Conservation (phyloP, 306 rosid genomes). For the Medicago lupulina region DNA sequence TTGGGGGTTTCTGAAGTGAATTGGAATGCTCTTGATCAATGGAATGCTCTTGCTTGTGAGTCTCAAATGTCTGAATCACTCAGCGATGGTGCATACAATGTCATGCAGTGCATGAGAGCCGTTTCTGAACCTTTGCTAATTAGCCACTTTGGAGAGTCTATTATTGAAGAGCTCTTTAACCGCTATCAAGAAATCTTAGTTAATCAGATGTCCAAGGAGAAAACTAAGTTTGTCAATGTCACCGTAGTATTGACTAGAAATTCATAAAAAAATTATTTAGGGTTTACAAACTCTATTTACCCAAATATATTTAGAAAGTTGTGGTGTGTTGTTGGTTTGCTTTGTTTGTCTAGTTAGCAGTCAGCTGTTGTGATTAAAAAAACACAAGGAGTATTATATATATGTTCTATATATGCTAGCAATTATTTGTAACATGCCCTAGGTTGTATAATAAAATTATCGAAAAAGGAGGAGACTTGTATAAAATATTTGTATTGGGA, state of each 20-base stretch:
- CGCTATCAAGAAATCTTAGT: constrained; percentile 39
- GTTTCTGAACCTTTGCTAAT: constrained; percentile 48
- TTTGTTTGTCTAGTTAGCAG: neutral
- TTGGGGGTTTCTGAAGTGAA: constrained; percentile 43
- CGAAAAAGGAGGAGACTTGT: too few species aligned
- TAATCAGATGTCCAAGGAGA: constrained; percentile 51
- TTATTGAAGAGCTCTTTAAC: constrained; percentile 50
- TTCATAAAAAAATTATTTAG: neutral
- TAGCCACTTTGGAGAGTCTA: constrained; percentile 53
- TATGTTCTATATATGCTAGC: too few species aligned
- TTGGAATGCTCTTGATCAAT: constrained; percentile 37
- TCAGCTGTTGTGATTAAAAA: neutral
- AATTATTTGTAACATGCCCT: neutral
- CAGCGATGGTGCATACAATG: constrained; percentile 35
- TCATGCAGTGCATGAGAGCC: constrained; percentile 50
- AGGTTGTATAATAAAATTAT: neutral
- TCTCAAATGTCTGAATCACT: neutral
- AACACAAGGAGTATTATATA: too few species aligned
- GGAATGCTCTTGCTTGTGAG: neutral
- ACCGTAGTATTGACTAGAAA: constrained; percentile 29
- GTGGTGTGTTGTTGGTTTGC: neutral
- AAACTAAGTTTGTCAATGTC: constrained; percentile 39
- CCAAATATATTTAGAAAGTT: neutral
- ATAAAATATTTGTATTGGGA: too few species aligned
- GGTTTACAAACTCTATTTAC: neutral